These are phyloP conservation scores for Mycena metata DNA, from an alignment of 768 basidiomycete genomes.

Conservation along the genomic window DNA sequence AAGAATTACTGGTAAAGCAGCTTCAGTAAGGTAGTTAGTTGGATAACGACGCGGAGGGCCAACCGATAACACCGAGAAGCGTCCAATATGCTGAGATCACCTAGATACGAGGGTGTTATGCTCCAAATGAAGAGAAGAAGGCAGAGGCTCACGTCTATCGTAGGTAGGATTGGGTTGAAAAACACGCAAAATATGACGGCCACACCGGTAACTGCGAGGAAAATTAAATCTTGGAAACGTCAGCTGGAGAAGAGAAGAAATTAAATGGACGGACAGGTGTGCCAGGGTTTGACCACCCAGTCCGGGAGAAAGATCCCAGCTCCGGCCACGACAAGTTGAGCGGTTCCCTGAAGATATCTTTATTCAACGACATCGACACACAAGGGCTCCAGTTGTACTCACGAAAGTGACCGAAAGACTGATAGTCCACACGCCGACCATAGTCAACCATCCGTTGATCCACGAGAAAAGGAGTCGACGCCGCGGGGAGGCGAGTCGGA, in stretches of 20 bases:
- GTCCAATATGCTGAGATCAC: constrained; percentile 75
- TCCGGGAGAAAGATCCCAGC: constrained; percentile 69
- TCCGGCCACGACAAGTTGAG: constrained; percentile 72
- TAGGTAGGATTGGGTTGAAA: constrained; percentile 64
- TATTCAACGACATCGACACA: background rate
- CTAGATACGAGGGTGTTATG: constrained; percentile 46
- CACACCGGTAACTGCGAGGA: constrained; percentile 64
- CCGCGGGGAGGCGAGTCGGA: constrained; percentile 66
- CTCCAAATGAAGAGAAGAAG: background rate
- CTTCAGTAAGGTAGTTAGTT: background rate
- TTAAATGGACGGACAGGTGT: constrained; percentile 61
- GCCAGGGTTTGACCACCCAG: constrained; percentile 71
- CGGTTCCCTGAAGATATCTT: constrained; percentile 54
- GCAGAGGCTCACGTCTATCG: constrained; percentile 58
- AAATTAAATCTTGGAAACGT: constrained; percentile 61
- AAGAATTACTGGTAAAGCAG: constrained; percentile 59
- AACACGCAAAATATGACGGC: constrained; percentile 68
- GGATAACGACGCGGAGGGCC: constrained; percentile 1
- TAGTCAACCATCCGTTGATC: constrained; percentile 78
- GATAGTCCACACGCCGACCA: constrained; percentile 79
- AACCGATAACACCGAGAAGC: constrained; percentile 66
- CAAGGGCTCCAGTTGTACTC: constrained; percentile 25
- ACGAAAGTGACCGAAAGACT: constrained; percentile 77
- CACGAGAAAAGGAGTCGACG: constrained; percentile 68
- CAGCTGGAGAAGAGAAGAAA: constrained; percentile 4